A percentile compares a stretch with the other conserved stretches of the same genome.
These are phyloP conservation scores for Westerdykella aurantiaca DNA, from an alignment of 2,329 filamentous ascomycete genomes.

Conservation along the genomic window DNA sequence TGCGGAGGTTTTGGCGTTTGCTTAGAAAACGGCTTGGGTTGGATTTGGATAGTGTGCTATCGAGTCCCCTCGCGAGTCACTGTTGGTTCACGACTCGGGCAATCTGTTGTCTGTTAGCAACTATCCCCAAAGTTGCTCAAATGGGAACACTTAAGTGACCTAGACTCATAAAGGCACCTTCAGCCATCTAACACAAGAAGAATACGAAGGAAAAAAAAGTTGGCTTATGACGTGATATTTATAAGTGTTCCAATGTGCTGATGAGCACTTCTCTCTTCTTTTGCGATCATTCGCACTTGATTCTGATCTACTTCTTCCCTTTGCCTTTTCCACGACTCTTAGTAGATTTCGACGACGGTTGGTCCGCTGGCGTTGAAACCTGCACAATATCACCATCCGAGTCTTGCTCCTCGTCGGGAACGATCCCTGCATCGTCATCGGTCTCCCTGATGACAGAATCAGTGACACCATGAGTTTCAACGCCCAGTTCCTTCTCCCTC, in stretches of 20 bases:
- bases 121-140: neutral
- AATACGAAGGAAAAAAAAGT: too few relatives aligned
- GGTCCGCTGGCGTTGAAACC: conserved; percentile 16
- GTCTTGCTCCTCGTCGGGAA: conserved; percentile 13
- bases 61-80: neutral
- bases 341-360: conserved; percentile 34
- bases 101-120: neutral
- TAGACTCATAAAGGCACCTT: too few relatives aligned
- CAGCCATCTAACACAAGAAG: too few relatives aligned
- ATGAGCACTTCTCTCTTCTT: too few relatives aligned
- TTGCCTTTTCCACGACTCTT: conserved; percentile 40
- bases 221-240: too few relatives aligned
- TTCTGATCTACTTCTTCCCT: conserved; percentile 30
- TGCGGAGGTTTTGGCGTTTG: neutral
- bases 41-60: neutral
- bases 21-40: neutral
- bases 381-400: conserved; percentile 17
- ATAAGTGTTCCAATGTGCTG: too few relatives aligned
- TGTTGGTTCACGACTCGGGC: neutral
- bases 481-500: conserved; percentile 10
- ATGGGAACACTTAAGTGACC: too few relatives aligned
- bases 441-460: conserved; percentile 20
- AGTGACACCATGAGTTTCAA: conserved; percentile 8
- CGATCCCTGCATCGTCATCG: conserved; percentile 16
- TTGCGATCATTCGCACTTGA: too few relatives aligned